Evolutionary conservation across 106 monocot species (phyloP), one percentile per base, ranked within the genome.

Genomic region (Acanthochlamys bracteata): DNA sequence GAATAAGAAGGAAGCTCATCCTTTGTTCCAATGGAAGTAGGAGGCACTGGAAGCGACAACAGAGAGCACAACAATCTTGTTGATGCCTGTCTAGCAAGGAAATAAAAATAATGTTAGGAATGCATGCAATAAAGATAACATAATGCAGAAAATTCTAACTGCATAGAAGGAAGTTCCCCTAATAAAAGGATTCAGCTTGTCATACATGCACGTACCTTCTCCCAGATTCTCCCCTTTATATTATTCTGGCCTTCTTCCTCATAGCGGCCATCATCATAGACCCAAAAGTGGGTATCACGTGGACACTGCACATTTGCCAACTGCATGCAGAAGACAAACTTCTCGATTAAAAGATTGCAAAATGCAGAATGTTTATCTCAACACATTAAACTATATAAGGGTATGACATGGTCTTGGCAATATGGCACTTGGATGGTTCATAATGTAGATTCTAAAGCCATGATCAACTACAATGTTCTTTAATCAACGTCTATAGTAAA

Each of bases 211-310:
- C 67, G 39, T 82, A 95, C 94, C 79, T 84, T 86, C 45, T 86
- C 84, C 86, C 90, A 87, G 33, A 95, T 82, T 71, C 74, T 95
- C 33, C 94, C 94, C 64, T 80, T 95, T 33, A 95, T 95, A 47
- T 87, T 90, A 51, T 90, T 90, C 68, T 90, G 86, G 16, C 90
- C 94, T 78, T 95, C 94, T 66, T 94, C 89, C 60, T 90, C 90
- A 60, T 87, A 95, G 0, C 86, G 78, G 15, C 94, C 94, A 76
- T 90, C 94, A 61, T 95, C 73, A 84, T 95, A 86, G 21, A 95
- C 86, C 94, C 94, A 95, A 47, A 90, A 95, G 75, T 95, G 94
- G 23, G 94, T 90, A 76, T 80, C 89, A 17, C 84, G 83, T 16
- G 94, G 90, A 12, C 94, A 95, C 23, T 90, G 94, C 68, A 95